These are phyloP conservation scores for Penicillium digitatum DNA, from an alignment of 2,329 filamentous ascomycete species.

Conservation along the genomic window DNA sequence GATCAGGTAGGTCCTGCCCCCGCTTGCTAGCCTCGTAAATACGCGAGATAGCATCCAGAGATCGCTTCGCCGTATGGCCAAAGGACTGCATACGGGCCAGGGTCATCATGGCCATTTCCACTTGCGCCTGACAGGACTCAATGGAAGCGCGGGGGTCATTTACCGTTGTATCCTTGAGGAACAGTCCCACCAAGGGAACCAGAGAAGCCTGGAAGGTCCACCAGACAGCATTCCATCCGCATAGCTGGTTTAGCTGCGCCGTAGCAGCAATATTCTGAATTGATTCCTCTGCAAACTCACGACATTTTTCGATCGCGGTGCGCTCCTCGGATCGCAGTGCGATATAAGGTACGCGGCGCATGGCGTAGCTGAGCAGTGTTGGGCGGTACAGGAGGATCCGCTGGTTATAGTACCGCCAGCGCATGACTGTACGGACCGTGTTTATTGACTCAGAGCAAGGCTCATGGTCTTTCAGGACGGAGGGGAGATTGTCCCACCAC, in stretches of 20 bases:
- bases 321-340: slow-evolving; percentile 59
- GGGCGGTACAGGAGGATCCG: slow-evolving; percentile 73
- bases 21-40: slow-evolving; percentile 58
- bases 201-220: slow-evolving; percentile 76
- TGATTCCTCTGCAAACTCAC: slow-evolving; percentile 64
- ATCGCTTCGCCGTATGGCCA: slow-evolving; percentile 60
- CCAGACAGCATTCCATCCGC: slow-evolving; percentile 78
- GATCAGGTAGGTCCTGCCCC: slow-evolving; percentile 15
- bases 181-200: slow-evolving; percentile 71
- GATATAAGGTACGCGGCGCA: slow-evolving; percentile 50
- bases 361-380: slow-evolving; percentile 63
- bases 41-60: slow-evolving; percentile 59
- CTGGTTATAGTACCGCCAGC: slow-evolving; percentile 76
- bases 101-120: slow-evolving; percentile 46
- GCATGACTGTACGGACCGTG: slow-evolving; percentile 69
- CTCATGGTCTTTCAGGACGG: slow-evolving; percentile 60
- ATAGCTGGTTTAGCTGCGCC: slow-evolving; percentile 69
- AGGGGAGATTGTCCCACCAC: slow-evolving; percentile 69
- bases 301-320: slow-evolving; percentile 64
- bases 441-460: slow-evolving; percentile 67
- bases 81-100: slow-evolving; percentile 57
- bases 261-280: slow-evolving; percentile 69
- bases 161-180: slow-evolving; percentile 43
- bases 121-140: slow-evolving; percentile 50
- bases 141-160: slow-evolving; percentile 61